These are phyloP conservation scores for Vigna angularis DNA, from an alignment of 306 rosid genomes.

Conservation along the genomic window DNA sequence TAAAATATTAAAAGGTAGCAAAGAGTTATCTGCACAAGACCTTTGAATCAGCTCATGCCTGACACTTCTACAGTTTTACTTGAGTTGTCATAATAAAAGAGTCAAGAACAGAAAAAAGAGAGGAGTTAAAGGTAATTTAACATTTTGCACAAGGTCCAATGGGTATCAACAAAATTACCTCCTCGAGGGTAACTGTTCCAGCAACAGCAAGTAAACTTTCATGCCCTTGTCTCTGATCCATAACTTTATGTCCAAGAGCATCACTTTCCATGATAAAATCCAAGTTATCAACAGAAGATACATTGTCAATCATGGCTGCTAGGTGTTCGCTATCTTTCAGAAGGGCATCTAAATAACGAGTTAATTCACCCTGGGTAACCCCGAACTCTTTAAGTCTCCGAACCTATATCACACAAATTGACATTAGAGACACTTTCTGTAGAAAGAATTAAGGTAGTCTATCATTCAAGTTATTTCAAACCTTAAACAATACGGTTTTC, in stretches of 20 bases:
- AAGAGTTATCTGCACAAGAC: conserved; percentile 23
- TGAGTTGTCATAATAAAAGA: not conserved
- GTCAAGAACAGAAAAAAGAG: conserved; percentile 21
- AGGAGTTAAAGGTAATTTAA: not conserved
- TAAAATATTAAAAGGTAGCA: conserved; percentile 1
- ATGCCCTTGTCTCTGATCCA: conserved; percentile 99
- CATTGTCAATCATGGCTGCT: conserved; percentile 98
- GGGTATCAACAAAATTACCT: conserved; percentile 58
- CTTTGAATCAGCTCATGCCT: conserved; percentile 31
- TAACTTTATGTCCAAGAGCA: conserved; percentile 91
- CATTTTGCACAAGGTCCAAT: conserved; percentile 31
- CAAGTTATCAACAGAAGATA: conserved; percentile 98
- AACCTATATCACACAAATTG: conserved; percentile 63
- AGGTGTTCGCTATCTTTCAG: conserved; percentile 97
- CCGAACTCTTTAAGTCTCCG: conserved; percentile 97
- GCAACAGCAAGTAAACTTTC: conserved; percentile 93
- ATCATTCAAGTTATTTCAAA: conserved; percentile 33
- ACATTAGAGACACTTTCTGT: conserved; percentile 33
- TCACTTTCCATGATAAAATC: conserved; percentile 99
- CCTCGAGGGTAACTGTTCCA: conserved; percentile 92
- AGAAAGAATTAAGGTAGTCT: conserved; percentile 29
- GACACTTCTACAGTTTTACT: conserved; percentile 11
- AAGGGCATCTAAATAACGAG: conserved; percentile 95
- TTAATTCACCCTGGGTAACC: conserved; percentile 97
- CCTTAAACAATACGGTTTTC: conserved; percentile 8